phyloP scores from a whole-genome alignment of 257 asterid genomes.

The Nemophila menziesii region DNA sequence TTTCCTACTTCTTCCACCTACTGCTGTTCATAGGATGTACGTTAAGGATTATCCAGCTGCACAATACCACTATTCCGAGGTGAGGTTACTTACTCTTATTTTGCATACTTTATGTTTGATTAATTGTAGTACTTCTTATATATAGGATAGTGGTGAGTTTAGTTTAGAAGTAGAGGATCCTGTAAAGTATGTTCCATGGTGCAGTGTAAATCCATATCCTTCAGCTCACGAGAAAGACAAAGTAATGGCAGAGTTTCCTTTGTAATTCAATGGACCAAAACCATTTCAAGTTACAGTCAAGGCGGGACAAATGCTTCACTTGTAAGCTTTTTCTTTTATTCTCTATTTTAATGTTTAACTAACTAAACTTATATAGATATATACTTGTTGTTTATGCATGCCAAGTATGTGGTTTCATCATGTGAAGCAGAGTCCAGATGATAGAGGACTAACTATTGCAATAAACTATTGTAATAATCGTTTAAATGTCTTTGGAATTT shows the following conservation, averaged over 20 bases:
- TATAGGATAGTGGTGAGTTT: slow-evolving; percentile 61
- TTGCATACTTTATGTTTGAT: no score
- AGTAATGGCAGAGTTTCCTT: slow-evolving; percentile 49
- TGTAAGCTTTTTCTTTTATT: slow-evolving; percentile 41
- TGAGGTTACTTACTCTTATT: slow-evolving; percentile 5
- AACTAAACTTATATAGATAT: background rate
- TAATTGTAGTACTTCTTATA: no score
- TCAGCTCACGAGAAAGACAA: slow-evolving; percentile 30
- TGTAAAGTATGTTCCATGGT: slow-evolving; percentile 57
- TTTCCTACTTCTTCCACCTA: slow-evolving; percentile 72
- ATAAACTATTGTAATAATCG: slow-evolving; percentile 57
- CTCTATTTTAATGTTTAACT: background rate
- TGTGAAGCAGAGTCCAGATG: slow-evolving; percentile 62
- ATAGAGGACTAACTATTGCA: slow-evolving; percentile 61
- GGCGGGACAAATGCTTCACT: slow-evolving; percentile 81
- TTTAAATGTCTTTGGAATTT: slow-evolving; percentile 2
- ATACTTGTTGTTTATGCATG: slow-evolving; percentile 34
- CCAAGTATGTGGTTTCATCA: slow-evolving; percentile 99
- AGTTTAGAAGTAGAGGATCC: slow-evolving; percentile 59
- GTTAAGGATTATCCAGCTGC: slow-evolving; percentile 61
- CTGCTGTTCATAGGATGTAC: slow-evolving; percentile 89
- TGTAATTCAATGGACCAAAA: slow-evolving; percentile 70
- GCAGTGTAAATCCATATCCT: slow-evolving; percentile 83
- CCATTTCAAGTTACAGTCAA: slow-evolving; percentile 81
- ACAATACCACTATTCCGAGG: slow-evolving; percentile 46